A percentile compares a stretch with the other conserved stretches of the same genome.
Evolutionary conservation across 345 rosid species (phyloP).

Genomic region (Citrus australasica): DNA sequence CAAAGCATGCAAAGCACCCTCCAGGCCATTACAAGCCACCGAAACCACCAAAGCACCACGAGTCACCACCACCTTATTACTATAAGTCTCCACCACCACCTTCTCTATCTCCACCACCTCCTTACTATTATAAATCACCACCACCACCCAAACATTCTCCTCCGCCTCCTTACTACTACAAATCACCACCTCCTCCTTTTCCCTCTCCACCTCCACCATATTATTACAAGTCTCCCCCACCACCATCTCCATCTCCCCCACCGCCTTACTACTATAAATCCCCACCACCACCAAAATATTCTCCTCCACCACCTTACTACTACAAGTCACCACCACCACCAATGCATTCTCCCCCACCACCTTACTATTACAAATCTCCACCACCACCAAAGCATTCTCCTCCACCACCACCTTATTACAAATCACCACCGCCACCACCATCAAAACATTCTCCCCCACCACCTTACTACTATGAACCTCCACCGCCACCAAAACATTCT

Average conservation of each 20-base stretch:
- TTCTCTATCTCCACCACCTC: neutral
- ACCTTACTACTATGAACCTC: neutral
- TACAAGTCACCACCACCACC: constrained; percentile 1
- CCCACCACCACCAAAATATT: neutral
- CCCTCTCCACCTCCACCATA: neutral
- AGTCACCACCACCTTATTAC: neutral
- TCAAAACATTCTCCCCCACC: neutral
- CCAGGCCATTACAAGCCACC: neutral
- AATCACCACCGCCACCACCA: constrained; percentile 1
- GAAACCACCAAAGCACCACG: neutral
- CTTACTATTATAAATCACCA: neutral
- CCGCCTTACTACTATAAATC: neutral
- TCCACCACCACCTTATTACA: constrained; percentile 12
- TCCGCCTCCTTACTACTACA: neutral
- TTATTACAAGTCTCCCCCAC: neutral
- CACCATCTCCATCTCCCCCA: neutral
- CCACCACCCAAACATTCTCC: neutral
- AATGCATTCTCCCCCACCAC: constrained; percentile 2
- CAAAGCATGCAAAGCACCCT: neutral
- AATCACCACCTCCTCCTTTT: neutral
- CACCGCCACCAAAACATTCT: neutral
- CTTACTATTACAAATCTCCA: constrained; percentile 15
- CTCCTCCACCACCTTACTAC: neutral
- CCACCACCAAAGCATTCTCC: constrained; percentile 17
- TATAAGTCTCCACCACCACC: constrained; percentile 5